These are phyloP conservation scores for Pulveroboletus sp. DNA, from an alignment of 768 basidiomycete species.

Conservation along the genomic window DNA sequence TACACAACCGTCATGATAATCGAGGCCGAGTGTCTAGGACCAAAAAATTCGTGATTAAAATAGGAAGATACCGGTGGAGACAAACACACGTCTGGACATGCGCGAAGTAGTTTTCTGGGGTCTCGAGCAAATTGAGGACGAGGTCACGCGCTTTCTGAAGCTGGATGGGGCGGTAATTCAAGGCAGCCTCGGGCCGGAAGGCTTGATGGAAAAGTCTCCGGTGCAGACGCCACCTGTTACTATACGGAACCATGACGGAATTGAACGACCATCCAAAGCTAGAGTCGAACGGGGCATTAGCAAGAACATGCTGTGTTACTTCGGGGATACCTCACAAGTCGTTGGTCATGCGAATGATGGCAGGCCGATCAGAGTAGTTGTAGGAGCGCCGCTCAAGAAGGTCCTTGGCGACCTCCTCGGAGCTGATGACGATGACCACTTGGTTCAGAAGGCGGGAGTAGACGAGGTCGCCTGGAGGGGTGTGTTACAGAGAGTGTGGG, in stretches of 20 bases:
- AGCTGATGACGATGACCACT: slow-evolving; percentile 38
- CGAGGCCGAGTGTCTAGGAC: slow-evolving; percentile 20
- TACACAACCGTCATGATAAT: slow-evolving; percentile 31
- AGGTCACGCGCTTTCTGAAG: slow-evolving; percentile 25
- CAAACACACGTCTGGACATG: slow-evolving; percentile 26
- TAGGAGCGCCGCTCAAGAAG: slow-evolving; percentile 42
- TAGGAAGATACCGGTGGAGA: background rate
- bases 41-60: background rate
- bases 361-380: slow-evolving; percentile 43
- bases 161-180: slow-evolving; percentile 20
- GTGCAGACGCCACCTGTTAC: slow-evolving; percentile 28
- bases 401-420: slow-evolving; percentile 35
- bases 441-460: slow-evolving; percentile 35
- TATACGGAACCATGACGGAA: slow-evolving; percentile 25
- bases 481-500: background rate
- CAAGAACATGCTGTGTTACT: background rate
- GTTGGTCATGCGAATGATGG: slow-evolving; percentile 23
- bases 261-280: slow-evolving; percentile 31
- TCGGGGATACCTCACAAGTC: slow-evolving; percentile 22
- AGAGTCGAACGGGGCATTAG: background rate
- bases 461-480: slow-evolving; percentile 32
- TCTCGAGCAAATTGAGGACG: slow-evolving; percentile 22
- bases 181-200: slow-evolving; percentile 19
- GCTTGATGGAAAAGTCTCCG: slow-evolving; percentile 27
- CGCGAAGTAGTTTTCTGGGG: slow-evolving; percentile 9